Percentiles rank a stretch among this genome's conserved stretches.
phyloP scores from a whole-genome alignment of 768 basidiomycete species.

The Mycena amicta region DNA sequence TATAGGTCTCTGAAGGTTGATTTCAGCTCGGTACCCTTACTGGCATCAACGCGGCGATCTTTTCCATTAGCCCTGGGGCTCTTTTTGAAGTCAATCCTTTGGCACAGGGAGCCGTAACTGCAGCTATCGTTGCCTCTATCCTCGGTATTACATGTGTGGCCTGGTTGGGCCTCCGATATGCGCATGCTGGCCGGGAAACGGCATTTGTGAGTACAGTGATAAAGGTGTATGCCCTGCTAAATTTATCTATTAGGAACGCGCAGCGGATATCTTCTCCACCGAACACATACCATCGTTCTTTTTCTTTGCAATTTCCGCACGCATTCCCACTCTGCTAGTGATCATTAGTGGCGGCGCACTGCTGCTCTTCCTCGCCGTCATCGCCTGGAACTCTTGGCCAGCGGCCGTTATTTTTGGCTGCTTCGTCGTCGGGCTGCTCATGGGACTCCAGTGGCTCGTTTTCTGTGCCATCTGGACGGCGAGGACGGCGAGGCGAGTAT shows the following conservation, averaged over 20 bases:
- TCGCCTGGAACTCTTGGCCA: conserved; percentile 69
- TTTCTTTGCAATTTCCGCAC: conserved; percentile 69
- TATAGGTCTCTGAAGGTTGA: background rate
- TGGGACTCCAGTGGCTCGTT: conserved; percentile 51
- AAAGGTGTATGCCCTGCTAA: background rate
- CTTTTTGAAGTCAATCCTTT: conserved; percentile 51
- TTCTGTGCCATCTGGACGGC: conserved; percentile 8
- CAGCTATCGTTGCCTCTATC: conserved; percentile 61
- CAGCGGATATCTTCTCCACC: conserved; percentile 46
- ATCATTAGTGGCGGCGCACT: conserved; percentile 58
- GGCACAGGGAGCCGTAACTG: conserved; percentile 54
- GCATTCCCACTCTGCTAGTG: conserved; percentile 65
- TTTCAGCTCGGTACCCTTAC: conserved; percentile 60
- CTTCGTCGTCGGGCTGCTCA: conserved; percentile 56
- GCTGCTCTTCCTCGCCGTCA: conserved; percentile 59
- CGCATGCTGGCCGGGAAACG: conserved; percentile 49
- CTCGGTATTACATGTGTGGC: conserved; percentile 64
- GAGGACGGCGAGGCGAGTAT: conserved; percentile 2
- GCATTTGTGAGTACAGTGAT: conserved; percentile 50
- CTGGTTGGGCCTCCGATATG: conserved; percentile 70
- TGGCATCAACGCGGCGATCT: conserved; percentile 61
- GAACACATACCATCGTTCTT: conserved; percentile 53
- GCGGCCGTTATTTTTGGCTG: conserved; percentile 60
- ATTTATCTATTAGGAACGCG: conserved; percentile 37
- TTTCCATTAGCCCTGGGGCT: conserved; percentile 58